phyloP scores from a whole-genome alignment of 257 asterid species.

The Solanum appendiculatum region DNA sequence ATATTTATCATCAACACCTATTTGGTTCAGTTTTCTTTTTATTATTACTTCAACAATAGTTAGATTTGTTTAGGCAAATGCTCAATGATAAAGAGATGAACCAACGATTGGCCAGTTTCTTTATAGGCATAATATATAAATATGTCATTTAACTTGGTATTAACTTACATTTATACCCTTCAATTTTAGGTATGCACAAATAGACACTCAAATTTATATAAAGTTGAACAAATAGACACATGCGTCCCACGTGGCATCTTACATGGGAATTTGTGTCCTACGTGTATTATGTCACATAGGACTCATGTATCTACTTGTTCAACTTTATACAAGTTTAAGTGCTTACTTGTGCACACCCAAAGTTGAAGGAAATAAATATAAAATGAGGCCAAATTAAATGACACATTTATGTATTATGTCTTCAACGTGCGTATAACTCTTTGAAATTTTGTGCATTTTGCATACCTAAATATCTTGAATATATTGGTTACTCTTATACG shows the following conservation, averaged over 20 bases:
- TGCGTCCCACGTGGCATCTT: not conserved
- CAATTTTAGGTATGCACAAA: fast-evolving
- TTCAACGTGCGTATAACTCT: not conserved
- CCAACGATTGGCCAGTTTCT: not conserved
- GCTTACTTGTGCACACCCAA: no score
- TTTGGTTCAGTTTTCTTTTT: not conserved
- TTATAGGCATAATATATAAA: no score
- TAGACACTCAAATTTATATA: no score
- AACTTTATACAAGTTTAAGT: no score
- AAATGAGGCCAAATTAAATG: no score
- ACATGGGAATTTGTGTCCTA: no score
- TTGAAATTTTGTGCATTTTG: not conserved
- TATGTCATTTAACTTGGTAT: no score
- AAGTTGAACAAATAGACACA: not conserved
- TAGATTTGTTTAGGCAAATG: not conserved
- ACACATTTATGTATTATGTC: no score
- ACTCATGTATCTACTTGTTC: no score
- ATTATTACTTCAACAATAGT: not conserved
- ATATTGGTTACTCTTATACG: not conserved
- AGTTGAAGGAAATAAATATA: no score
- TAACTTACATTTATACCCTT: not conserved
- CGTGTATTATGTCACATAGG: no score
- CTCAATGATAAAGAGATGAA: not conserved
- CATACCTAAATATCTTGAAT: not conserved
- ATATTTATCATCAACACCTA: not conserved